phyloP scores from a whole-genome alignment of 306 rosid species.

The Sechiopsis laciniata region DNA sequence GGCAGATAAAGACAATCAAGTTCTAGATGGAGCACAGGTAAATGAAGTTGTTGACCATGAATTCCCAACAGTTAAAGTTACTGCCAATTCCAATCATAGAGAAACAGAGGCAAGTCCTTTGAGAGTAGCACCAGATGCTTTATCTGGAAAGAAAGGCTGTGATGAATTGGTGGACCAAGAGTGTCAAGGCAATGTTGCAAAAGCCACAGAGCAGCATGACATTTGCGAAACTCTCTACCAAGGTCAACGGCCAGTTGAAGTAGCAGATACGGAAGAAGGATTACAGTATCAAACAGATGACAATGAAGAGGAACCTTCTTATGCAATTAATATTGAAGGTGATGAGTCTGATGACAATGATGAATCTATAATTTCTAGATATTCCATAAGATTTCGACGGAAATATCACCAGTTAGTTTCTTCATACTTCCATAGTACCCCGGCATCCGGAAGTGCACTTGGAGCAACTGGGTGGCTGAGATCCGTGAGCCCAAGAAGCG shows the following conservation, averaged over 20 bases:
- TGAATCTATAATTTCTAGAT: slow-evolving; percentile 29
- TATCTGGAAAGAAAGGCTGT: slow-evolving; percentile 30
- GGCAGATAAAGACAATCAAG: slow-evolving; percentile 29
- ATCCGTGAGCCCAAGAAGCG: slow-evolving; percentile 94
- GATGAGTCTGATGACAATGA: slow-evolving; percentile 17
- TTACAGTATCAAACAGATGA: slow-evolving; percentile 23
- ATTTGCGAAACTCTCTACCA: slow-evolving; percentile 15
- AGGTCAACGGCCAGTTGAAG: slow-evolving; percentile 25
- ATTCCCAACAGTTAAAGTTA: neutral
- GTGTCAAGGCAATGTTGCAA: slow-evolving; percentile 19
- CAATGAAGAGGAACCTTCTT: slow-evolving; percentile 22
- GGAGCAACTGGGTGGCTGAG: slow-evolving; percentile 99
- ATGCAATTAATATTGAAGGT: slow-evolving; percentile 26
- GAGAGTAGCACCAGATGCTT: slow-evolving; percentile 16
- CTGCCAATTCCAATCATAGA: slow-evolving; percentile 22
- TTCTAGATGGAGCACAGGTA: slow-evolving; percentile 28
- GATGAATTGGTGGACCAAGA: slow-evolving; percentile 22
- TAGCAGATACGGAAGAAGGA: slow-evolving; percentile 23
- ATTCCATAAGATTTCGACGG: slow-evolving; percentile 25
- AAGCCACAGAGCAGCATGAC: slow-evolving; percentile 25
- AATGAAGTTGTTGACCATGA: slow-evolving; percentile 28
- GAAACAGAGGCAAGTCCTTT: slow-evolving; percentile 27
- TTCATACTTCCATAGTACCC: slow-evolving; percentile 34
- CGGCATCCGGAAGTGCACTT: slow-evolving; percentile 86
- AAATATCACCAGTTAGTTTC: slow-evolving; percentile 36